These are phyloP conservation scores for Pythium rhizo-oryzae DNA, from an alignment of 352 stramenopile species.

Conservation along the genomic window DNA sequence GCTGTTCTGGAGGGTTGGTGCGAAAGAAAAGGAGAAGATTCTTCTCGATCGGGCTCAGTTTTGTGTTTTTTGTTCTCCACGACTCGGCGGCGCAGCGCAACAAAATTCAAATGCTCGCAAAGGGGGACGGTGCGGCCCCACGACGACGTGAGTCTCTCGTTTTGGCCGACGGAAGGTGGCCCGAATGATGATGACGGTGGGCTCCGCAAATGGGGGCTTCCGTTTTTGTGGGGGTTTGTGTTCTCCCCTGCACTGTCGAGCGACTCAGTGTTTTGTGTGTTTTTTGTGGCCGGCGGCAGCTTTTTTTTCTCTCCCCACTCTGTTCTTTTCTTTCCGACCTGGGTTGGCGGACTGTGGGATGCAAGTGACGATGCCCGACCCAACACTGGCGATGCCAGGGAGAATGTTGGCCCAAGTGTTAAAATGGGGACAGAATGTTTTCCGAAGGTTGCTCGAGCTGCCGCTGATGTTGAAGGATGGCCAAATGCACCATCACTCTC, in stretches of 20 bases:
- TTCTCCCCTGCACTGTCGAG: conserved; percentile 9
- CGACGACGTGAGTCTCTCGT: not conserved
- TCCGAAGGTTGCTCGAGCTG: conserved; percentile 23
- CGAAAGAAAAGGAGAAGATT: conserved; percentile 28
- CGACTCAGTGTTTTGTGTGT: conserved; percentile 3
- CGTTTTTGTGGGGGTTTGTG: conserved; percentile 8
- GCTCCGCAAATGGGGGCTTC: conserved; percentile 19
- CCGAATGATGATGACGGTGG: conserved; percentile 6
- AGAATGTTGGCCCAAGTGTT: conserved; percentile 27
- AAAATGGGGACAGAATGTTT: conserved; percentile 21
- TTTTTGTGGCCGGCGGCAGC: conserved; percentile 13
- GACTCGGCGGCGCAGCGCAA: not conserved
- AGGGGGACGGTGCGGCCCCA: not conserved
- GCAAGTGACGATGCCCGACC: conserved; percentile 24
- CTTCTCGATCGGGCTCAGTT: conserved; percentile 16
- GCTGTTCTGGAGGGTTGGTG: conserved; percentile 1
- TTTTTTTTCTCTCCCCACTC: conserved; percentile 22
- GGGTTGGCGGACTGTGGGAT: conserved; percentile 21
- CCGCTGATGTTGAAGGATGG: conserved; percentile 31
- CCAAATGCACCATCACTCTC: conserved; percentile 28
- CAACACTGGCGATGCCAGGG: not conserved
- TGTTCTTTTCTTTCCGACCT: conserved; percentile 31
- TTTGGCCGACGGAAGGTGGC: not conserved
- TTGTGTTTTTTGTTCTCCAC: conserved; percentile 6
- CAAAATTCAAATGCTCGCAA: conserved; percentile 12